Conservation (phyloP, 2,329 filamentous ascomycete genomes). For the Raffaelea deltoideospora region DNA sequence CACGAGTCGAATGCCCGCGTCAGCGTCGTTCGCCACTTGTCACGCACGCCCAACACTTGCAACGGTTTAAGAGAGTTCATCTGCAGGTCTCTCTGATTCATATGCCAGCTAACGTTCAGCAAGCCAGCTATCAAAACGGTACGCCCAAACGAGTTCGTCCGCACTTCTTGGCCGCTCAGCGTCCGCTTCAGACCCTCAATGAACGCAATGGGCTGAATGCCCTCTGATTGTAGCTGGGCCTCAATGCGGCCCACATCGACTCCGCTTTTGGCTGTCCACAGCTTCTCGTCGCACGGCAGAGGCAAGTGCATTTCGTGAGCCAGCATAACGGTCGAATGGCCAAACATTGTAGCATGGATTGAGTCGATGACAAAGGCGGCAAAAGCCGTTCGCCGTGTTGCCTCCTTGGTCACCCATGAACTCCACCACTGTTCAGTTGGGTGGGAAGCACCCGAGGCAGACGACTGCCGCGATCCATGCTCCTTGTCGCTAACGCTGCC, state of each 20-base stretch:
- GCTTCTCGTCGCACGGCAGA: constrained; percentile 77
- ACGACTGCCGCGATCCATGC: constrained; percentile 43
- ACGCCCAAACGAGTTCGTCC: constrained; percentile 85
- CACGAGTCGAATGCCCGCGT: constrained; percentile 85
- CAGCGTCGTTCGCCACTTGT: constrained; percentile 79
- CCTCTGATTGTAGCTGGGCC: constrained; percentile 62
- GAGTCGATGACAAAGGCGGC: constrained; percentile 92
- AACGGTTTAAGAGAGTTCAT: constrained; percentile 65
- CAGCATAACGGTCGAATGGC: constrained; percentile 92
- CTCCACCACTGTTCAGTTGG: constrained; percentile 88
- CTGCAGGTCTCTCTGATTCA: constrained; percentile 91
- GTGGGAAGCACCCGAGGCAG: constrained; percentile 44
- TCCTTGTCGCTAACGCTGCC: constrained; percentile 42
- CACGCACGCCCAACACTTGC: constrained; percentile 67
- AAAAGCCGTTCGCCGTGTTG: constrained; percentile 78
- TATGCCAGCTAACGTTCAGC: constrained; percentile 89
- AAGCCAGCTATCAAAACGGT: constrained; percentile 90
- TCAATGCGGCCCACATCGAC: constrained; percentile 77
- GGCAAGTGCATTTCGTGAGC: constrained; percentile 88
- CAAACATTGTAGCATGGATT: constrained; percentile 95
- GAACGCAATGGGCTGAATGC: constrained; percentile 73
- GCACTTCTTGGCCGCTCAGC: constrained; percentile 68
- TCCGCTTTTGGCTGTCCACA: constrained; percentile 84
- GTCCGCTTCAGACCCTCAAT: constrained; percentile 83
- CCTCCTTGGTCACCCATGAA: constrained; percentile 88